A percentile compares a stretch with the other conserved stretches of the same genome.
These are phyloP conservation scores for Rhizopus arrhizus DNA, from an alignment of 371 early-diverging fungal genomes.

Conservation along the genomic window DNA sequence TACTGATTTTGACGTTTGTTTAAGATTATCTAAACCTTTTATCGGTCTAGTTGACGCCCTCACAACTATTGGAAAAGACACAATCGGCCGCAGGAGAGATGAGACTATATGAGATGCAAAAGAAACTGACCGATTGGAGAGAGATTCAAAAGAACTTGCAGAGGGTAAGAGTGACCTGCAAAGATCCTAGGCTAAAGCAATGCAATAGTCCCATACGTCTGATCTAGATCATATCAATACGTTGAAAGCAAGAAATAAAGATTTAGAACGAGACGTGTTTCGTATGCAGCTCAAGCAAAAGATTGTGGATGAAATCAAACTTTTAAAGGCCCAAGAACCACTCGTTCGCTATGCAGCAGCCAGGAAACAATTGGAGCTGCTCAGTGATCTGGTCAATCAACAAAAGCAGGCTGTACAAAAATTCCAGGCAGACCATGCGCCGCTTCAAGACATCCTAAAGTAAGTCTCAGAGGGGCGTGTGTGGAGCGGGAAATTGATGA, in stretches of 20 bases:
- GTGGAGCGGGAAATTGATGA: not conserved
- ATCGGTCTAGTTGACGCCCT: conserved; percentile 65
- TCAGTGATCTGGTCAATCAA: conserved; percentile 48
- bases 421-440: conserved; percentile 46
- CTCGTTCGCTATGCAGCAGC: conserved; percentile 66
- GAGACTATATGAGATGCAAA: conserved; percentile 67
- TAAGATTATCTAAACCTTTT: not conserved
- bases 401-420: conserved; percentile 40
- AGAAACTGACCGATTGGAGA: conserved; percentile 64
- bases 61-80: conserved; percentile 79
- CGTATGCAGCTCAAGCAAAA: conserved; percentile 73
- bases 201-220: conserved; percentile 41
- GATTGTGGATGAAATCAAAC: conserved; percentile 37
- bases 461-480: conserved; percentile 12
- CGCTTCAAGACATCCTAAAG: conserved; percentile 37
- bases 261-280: conserved; percentile 73
- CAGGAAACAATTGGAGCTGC: conserved; percentile 54
- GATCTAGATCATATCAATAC: conserved; percentile 55
- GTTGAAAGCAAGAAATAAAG: conserved; percentile 60
- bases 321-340: conserved; percentile 60
- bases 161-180: conserved; percentile 32
- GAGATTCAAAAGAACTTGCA: conserved; percentile 60
- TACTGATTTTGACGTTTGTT: conserved; percentile 15
- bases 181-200: no score
- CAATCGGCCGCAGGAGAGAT: conserved; percentile 82